These are phyloP conservation scores for Zhuliangozyma parablackwelliae DNA, from an alignment of 1,139 yeast genomes.

Conservation along the genomic window DNA sequence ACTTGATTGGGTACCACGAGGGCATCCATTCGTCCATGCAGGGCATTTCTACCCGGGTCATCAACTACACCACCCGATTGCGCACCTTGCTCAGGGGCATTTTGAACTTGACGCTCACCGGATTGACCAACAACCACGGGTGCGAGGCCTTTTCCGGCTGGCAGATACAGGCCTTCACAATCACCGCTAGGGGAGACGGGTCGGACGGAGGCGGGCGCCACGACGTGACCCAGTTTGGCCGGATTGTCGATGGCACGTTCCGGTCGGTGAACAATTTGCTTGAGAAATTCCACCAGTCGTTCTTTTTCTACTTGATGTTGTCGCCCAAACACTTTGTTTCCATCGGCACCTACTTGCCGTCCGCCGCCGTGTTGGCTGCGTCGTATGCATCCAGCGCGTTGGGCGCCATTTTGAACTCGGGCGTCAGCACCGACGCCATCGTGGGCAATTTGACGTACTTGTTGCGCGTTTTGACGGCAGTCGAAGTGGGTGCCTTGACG, in stretches of 20 bases:
- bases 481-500: conserved; percentile 30
- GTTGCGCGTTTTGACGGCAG: conserved; percentile 27
- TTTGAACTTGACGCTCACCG: conserved; percentile 64
- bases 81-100: conserved; percentile 63
- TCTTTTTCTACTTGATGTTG: conserved; percentile 83
- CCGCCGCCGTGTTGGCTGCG: conserved; percentile 70
- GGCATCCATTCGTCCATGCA: conserved; percentile 68
- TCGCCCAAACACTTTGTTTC: conserved; percentile 82
- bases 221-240: conserved; percentile 89
- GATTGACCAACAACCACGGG: conserved; percentile 58
- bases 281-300: conserved; percentile 96
- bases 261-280: conserved; percentile 87
- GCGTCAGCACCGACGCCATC: conserved; percentile 20
- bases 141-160: conserved; percentile 94
- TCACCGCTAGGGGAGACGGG: conserved; percentile 44
- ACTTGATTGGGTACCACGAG: conserved; percentile 68
- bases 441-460: conserved; percentile 22
- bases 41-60: conserved; percentile 45
- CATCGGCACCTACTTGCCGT: conserved; percentile 88
- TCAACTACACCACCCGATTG: conserved; percentile 52
- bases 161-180: conserved; percentile 88
- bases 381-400: conserved; percentile 71
- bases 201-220: conserved; percentile 48
- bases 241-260: conserved; percentile 81
- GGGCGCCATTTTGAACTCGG: conserved; percentile 50